These are phyloP conservation scores for Thielaviopsis euricoi DNA, from an alignment of 2,329 filamentous ascomycete genomes.

Conservation along the genomic window DNA sequence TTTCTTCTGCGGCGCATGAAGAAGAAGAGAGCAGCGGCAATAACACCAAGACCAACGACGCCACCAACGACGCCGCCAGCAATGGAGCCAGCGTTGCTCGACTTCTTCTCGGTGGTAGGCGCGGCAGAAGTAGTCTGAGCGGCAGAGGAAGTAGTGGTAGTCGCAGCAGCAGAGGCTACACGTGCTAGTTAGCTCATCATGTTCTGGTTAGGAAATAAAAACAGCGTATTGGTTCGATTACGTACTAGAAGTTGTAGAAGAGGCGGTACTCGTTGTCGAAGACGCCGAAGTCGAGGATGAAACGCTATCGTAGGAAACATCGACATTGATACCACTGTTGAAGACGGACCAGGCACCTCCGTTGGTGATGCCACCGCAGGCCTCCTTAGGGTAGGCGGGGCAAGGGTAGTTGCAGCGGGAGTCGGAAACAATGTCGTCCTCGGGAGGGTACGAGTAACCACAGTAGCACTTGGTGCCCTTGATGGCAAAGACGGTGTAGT, in stretches of 20 bases:
- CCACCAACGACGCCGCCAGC: slow-evolving; percentile 79
- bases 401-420: slow-evolving; percentile 49
- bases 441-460: slow-evolving; percentile 49
- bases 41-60: slow-evolving; percentile 49
- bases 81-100: slow-evolving; percentile 63
- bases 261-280: slow-evolving; percentile 15
- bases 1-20: slow-evolving; percentile 61
- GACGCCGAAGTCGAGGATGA: slow-evolving; percentile 15
- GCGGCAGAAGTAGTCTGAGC: slow-evolving; percentile 15
- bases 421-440: slow-evolving; percentile 35
- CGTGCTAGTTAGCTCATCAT: background rate
- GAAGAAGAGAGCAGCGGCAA: slow-evolving; percentile 55
- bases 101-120: slow-evolving; percentile 18
- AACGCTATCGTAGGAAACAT: slow-evolving; percentile 19
- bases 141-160: background rate
- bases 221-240: background rate
- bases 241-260: slow-evolving; percentile 13
- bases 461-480: slow-evolving; percentile 54
- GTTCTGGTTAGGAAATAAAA: background rate
- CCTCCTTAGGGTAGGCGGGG: slow-evolving; percentile 41
- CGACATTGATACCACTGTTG: slow-evolving; percentile 31
- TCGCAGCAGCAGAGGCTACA: slow-evolving; percentile 12
- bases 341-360: slow-evolving; percentile 26
- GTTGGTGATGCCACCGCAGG: slow-evolving; percentile 33
- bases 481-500: slow-evolving; percentile 43